phyloP scores from a whole-genome alignment of 1,284 basidiomycete species.

The Rhodotorula glutinis region DNA sequence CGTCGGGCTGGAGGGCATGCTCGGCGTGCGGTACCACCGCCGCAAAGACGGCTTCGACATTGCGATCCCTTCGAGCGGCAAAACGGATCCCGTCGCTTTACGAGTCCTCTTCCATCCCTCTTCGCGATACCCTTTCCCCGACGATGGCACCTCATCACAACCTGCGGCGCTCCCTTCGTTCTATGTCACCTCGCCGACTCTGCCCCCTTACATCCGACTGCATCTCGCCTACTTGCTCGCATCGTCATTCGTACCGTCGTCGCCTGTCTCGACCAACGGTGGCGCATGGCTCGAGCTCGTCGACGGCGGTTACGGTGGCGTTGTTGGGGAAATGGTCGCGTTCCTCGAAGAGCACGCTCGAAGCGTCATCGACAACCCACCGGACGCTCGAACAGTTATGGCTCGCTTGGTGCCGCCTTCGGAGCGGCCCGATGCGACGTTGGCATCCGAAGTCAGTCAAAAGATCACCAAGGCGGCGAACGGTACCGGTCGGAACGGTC shows the following conservation, averaged over 20 bases:
- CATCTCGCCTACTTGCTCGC: slow-evolving; percentile 65
- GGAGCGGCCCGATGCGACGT: background rate
- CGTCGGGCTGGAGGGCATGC: slow-evolving; percentile 58
- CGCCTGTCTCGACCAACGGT: slow-evolving; percentile 30
- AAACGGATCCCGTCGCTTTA: slow-evolving; percentile 56
- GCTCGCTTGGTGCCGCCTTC: slow-evolving; percentile 53
- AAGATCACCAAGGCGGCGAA: slow-evolving; percentile 46
- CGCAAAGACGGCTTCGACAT: slow-evolving; percentile 45
- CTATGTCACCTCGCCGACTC: slow-evolving; percentile 67
- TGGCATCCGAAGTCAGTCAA: slow-evolving; percentile 9
- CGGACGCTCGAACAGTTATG: slow-evolving; percentile 65
- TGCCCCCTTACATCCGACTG: slow-evolving; percentile 79
- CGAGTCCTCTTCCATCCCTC: slow-evolving; percentile 62
- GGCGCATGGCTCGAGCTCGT: slow-evolving; percentile 58
- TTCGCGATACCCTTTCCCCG: slow-evolving; percentile 57
- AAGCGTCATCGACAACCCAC: slow-evolving; percentile 63
- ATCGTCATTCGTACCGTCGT: slow-evolving; percentile 32
- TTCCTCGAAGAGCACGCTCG: slow-evolving; percentile 70
- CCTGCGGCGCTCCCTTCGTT: slow-evolving; percentile 62
- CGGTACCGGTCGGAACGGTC: background rate
- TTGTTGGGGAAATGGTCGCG: slow-evolving; percentile 71
- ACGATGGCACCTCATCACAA: background rate
- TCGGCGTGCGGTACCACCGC: slow-evolving; percentile 50
- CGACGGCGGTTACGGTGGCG: slow-evolving; percentile 64
- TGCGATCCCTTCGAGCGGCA: slow-evolving; percentile 37